These are phyloP conservation scores for Crithidia mellificae DNA, from an alignment of 208 protist species.

Conservation along the genomic window DNA sequence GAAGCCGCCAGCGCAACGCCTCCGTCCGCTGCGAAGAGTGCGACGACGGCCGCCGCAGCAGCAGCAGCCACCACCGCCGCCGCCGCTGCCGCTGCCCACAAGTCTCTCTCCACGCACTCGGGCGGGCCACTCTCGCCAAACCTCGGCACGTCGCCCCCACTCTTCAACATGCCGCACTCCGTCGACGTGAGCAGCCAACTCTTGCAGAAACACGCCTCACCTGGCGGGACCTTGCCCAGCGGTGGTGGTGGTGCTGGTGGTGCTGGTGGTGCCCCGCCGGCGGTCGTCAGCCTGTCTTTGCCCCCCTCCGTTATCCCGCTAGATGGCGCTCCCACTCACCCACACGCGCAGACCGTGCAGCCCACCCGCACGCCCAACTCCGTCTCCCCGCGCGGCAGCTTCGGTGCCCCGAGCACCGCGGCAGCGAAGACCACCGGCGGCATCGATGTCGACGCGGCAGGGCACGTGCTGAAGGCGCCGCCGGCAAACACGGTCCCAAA, in stretches of 20 bases:
- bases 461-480: slow-evolving; percentile 5
- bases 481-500: slow-evolving; percentile 25
- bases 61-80: not conserved
- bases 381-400: slow-evolving; percentile 11
- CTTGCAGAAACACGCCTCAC: not conserved
- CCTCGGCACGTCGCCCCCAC: not conserved
- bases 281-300: not conserved
- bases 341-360: not conserved
- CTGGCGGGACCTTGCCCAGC: no score
- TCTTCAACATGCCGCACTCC: not conserved
- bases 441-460: not conserved
- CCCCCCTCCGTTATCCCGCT: not conserved
- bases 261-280: not conserved
- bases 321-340: not conserved
- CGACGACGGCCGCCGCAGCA: not conserved
- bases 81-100: not conserved
- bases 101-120: not conserved
- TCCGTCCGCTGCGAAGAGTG: no score
- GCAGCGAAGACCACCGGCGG: not conserved
- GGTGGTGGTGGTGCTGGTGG: no score
- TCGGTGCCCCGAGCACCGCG: not conserved
- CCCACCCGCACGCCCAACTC: not conserved
- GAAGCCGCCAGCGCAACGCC: no score
- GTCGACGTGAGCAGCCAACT: not conserved
- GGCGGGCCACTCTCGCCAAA: not conserved